phyloP scores from a whole-genome alignment of 2,329 filamentous ascomycete species.

The Colletotrichum sp. region DNA sequence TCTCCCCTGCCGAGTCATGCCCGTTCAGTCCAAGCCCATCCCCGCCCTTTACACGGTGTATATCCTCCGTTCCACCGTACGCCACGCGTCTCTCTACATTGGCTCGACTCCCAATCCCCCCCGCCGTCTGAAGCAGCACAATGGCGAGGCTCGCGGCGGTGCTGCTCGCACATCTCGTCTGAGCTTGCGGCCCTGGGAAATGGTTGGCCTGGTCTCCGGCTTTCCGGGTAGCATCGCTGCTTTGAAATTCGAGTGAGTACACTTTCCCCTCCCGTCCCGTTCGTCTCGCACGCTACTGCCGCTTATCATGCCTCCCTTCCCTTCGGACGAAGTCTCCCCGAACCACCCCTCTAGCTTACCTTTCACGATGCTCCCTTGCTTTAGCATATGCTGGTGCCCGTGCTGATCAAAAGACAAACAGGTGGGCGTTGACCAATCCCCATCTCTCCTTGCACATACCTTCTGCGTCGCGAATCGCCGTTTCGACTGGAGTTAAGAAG shows the following conservation, averaged over 20 bases:
- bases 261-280: neutral
- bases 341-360: neutral
- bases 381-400: neutral
- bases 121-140: conserved; percentile 87
- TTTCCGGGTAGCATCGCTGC: conserved; percentile 89
- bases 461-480: conserved; percentile 61
- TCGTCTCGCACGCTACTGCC: neutral
- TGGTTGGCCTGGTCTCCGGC: conserved; percentile 84
- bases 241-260: conserved; percentile 83
- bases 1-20: conserved; percentile 37
- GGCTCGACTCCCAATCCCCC: conserved; percentile 91
- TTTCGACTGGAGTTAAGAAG: conserved; percentile 54
- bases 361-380: neutral
- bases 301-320: neutral
- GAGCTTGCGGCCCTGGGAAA: conserved; percentile 85
- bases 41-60: conserved; percentile 95
- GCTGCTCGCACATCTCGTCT: conserved; percentile 75
- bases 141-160: conserved; percentile 82
- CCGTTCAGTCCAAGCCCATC: conserved; percentile 61
- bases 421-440: conserved; percentile 92
- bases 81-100: conserved; percentile 78
- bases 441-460: conserved; percentile 82
- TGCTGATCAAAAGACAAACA: conserved; percentile 35
- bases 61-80: conserved; percentile 82
- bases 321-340: conserved; percentile 9